Evolutionary conservation across 768 basidiomycete genomes (phyloP).

Genomic region (Podaxis sp.): DNA sequence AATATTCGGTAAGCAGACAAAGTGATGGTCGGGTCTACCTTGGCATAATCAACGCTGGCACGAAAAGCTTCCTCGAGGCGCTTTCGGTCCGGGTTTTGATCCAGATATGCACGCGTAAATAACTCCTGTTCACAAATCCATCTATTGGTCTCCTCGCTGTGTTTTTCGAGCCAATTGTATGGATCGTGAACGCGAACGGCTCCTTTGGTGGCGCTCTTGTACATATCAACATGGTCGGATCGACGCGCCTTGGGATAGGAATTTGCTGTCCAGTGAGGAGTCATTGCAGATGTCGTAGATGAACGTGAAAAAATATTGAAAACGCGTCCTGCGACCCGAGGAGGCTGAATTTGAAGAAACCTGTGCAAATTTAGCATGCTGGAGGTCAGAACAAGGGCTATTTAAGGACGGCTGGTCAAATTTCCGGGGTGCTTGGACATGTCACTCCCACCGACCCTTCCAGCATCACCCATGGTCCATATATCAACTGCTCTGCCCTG

Average conservation of each 20-base stretch:
- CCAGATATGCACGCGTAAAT: conserved; percentile 56
- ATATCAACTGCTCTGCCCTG: background rate
- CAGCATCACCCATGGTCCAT: background rate
- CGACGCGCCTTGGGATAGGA: conserved; percentile 63
- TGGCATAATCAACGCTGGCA: conserved; percentile 36
- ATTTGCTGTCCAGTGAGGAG: conserved; percentile 46
- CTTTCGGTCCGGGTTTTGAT: conserved; percentile 55
- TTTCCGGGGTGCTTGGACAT: background rate
- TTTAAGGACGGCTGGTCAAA: background rate
- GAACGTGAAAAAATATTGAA: conserved; percentile 19
- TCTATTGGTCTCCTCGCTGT: conserved; percentile 56
- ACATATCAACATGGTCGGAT: conserved; percentile 62
- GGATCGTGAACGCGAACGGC: conserved; percentile 64
- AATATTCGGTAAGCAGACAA: background rate
- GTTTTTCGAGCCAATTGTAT: conserved; percentile 70
- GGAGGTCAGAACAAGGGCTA: conserved; percentile 5
- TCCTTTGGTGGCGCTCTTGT: conserved; percentile 60
- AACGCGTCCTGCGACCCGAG: conserved; percentile 17
- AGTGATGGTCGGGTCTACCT: conserved; percentile 22
- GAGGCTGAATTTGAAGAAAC: conserved; percentile 8
- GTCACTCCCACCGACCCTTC: background rate
- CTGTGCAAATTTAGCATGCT: conserved; percentile 20
- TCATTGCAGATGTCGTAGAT: conserved; percentile 30
- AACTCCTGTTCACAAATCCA: conserved; percentile 61
- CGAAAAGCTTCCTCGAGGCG: conserved; percentile 57